Evolutionary conservation across 2,329 filamentous ascomycete species (phyloP), one percentile per base, ranked within the genome.

Genomic region (Magnaporthiopsis rhizophila): DNA sequence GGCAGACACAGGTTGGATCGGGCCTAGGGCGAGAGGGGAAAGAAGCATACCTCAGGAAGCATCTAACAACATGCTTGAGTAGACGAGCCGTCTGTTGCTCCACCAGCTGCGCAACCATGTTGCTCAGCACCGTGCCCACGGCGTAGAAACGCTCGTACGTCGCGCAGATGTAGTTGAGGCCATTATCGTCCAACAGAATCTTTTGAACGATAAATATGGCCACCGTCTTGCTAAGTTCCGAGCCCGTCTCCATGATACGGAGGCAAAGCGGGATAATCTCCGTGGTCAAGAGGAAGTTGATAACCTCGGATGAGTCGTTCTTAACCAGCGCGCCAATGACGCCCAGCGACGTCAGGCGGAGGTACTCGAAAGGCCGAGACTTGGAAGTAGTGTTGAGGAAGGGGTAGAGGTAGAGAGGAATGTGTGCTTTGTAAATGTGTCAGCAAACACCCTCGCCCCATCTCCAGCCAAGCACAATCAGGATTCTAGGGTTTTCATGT

Each of bases 141-240:
- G 95, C 95, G 71, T 98, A 99, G 78, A 99, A 99, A 26, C 95
- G 86, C 81, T 99, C 95, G 72, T 99, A 99, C 0, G 95, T 99
- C 68, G 96, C 94, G 78, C 95, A 99, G 65, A 99, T 99, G 77
- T 99, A 99, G 72, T 95, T 95, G 67, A 99, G 84, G 4, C 95
- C 95, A 71, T 96, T 94, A 72, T 99, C 95, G 73, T 99, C 95
- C 3, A 99, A 85, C 63, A 99, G 80, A 32, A 99, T 99, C 83
- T 99, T 99, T 78, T 99, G 95, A 24, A 99, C 95, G 71, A 99
- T 99, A 80, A 99, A 99, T 72, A 99, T 99, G 65, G 95, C 95
- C 18, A 99, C 95, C 0, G 95, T 99, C 82, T 99, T 99, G 82
- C 92, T 97, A 66, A 99, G 84, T 78, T 99, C 95, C 0, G 93